Evolutionary conservation across 495 filamentous ascomycete genomes (phyloP), one percentile per base, ranked within the genome.

Genomic region (Geopyxis carbonaria): DNA sequence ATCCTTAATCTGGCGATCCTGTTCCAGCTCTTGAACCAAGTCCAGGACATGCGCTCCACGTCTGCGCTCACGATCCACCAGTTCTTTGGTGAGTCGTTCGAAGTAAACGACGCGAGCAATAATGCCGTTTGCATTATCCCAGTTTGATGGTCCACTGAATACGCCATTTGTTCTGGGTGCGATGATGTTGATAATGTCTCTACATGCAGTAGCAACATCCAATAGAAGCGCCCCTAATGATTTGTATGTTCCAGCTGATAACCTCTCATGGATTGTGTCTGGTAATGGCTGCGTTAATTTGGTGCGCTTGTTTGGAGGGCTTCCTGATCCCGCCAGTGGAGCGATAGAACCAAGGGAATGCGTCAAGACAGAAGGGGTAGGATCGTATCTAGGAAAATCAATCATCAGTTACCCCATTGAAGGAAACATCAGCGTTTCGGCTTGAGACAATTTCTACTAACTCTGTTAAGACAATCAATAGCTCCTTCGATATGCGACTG

Each of bases 381-480:
- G 36, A 36, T 55, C 51, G 34, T 50, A 39, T 22, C 51, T 55
- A 30, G 4, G 18, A 47, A 40, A 21, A 27, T 21, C 4, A 23
- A 20, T 33, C 33, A 31, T 38, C 34, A 30, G 31, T 33, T 28
- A 24, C 31, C 5, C n/a, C 20, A 22, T 20, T 29, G 14, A 29
- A 24, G 22, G 13, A 30, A 22, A n/a, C 11, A n/a, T 2, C 14
- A 20, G 31, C 21, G 24, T 13, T 11, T 11, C 5, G 24, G 40
- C 30, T 14, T 15, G 2, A 44, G 44, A 33, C 21, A 11, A n/a
- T 37, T n/a, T n/a, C n/a, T n/a, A n/a, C n/a, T n/a, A n/a, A 55
- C 51, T 53, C 41, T 32, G 45, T 49, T 9, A 55, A 43, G 11
- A 55, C 42, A 11, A 40, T 32, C 45, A 55, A 31, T n/a, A 55